A percentile compares a stretch with the other conserved stretches of the same genome.
Evolutionary conservation across 2,329 filamentous ascomycete species (phyloP).

Genomic region (Pseudocercospora fuligena): DNA sequence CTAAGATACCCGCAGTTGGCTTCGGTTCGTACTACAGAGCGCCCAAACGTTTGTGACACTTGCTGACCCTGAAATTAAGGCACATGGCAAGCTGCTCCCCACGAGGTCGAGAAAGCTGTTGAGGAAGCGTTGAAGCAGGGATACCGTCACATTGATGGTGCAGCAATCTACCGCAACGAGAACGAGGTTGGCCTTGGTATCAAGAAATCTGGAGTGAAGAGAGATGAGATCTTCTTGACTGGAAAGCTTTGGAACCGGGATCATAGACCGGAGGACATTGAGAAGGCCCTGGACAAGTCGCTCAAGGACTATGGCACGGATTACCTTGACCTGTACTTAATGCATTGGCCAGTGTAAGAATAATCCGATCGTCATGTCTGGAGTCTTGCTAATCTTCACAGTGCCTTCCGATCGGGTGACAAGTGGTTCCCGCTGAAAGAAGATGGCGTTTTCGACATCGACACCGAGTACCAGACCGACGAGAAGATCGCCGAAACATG

Average conservation of each 20-base stretch:
- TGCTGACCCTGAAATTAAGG: too few relatives aligned
- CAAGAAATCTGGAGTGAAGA: constrained; percentile 33
- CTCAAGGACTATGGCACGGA: constrained; percentile 50
- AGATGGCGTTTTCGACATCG: constrained; percentile 22
- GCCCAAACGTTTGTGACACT: too few relatives aligned
- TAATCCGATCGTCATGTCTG: constrained; percentile 35
- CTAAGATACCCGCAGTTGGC: constrained; percentile 43
- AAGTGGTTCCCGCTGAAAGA: constrained; percentile 49
- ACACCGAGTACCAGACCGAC: constrained; percentile 46
- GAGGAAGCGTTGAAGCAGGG: constrained; percentile 44
- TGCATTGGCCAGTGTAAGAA: constrained; percentile 55
- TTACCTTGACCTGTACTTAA: constrained; percentile 58
- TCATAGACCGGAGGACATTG: constrained; percentile 57
- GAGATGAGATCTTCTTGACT: constrained; percentile 48
- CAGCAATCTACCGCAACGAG: constrained; percentile 43
- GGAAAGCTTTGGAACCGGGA: constrained; percentile 66
- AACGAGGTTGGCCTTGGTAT: constrained; percentile 37
- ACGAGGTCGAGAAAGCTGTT: constrained; percentile 36
- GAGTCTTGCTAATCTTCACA: constrained; percentile 6
- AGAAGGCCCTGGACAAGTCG: constrained; percentile 35
- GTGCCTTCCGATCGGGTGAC: constrained; percentile 26
- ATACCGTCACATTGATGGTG: constrained; percentile 47
- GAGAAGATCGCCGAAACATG: constrained; percentile 40
- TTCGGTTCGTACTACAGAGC: too few relatives aligned
- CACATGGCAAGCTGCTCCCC: constrained; percentile 42